Conservation (phyloP, 1,139 yeast genomes). For the Candida frijolesensis region DNA sequence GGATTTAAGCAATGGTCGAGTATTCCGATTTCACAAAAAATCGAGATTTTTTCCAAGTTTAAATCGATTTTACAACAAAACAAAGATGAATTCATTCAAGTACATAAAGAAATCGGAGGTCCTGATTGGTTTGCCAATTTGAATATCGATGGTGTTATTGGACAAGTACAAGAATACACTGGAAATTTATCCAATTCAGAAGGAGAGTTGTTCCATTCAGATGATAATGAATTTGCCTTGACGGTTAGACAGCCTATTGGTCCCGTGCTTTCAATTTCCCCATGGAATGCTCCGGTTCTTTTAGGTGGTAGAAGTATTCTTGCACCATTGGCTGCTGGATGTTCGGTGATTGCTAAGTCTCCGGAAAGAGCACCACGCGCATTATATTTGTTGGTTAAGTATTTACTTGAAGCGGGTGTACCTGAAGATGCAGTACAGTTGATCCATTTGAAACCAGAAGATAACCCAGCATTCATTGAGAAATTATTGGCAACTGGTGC, state of each 20-base stretch:
- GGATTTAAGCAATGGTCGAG: constrained; percentile 35
- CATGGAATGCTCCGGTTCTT: constrained; percentile 54
- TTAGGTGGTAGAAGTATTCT: constrained; percentile 38
- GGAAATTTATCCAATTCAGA: constrained; percentile 21
- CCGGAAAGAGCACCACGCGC: constrained; percentile 39
- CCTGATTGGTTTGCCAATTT: constrained; percentile 40
- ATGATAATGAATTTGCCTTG: constrained; percentile 28
- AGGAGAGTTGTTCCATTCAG: constrained; percentile 27
- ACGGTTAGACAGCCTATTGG: constrained; percentile 43
- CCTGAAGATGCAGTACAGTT: constrained; percentile 38
- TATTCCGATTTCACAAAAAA: constrained; percentile 18
- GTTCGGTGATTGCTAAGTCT: constrained; percentile 46
- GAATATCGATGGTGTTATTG: constrained; percentile 30
- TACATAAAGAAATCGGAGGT: constrained; percentile 39
- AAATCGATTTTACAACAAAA: constrained; percentile 18
- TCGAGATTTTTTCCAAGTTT: constrained; percentile 23
- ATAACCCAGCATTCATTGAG: constrained; percentile 26
- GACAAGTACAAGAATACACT: constrained; percentile 27
- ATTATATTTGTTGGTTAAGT: constrained; percentile 31
- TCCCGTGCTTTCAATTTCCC: constrained; percentile 45
- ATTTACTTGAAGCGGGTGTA: constrained; percentile 41
- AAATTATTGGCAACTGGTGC: constrained; percentile 25
- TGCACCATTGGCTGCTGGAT: constrained; percentile 53
- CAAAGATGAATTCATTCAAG: constrained; percentile 21
- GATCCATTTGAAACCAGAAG: constrained; percentile 32